Conservation (phyloP, 2,329 filamentous ascomycete genomes). For the Blastomyces parvus region DNA sequence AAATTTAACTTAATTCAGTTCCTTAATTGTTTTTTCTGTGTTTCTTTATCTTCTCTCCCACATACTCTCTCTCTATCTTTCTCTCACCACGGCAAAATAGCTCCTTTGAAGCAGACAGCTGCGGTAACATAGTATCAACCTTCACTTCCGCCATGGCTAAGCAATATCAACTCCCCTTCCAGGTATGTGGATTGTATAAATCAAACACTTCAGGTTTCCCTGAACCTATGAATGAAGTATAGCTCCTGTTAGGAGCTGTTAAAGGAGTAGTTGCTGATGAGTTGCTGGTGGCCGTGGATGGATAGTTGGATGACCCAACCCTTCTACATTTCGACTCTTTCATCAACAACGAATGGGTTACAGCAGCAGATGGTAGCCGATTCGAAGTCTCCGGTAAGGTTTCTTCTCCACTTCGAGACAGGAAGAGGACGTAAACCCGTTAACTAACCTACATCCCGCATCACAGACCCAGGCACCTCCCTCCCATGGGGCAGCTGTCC, state of each 20-base stretch:
- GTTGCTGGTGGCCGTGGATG: constrained; percentile 2
- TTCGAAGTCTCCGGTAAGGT: constrained; percentile 42
- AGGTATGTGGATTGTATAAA: constrained; percentile 20
- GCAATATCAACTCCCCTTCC: constrained; percentile 31
- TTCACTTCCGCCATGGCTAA: constrained; percentile 22
- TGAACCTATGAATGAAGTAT: not conserved
- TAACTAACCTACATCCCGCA: constrained; percentile 7
- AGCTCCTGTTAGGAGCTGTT: not conserved
- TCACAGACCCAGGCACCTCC: constrained; percentile 43
- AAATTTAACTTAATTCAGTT: not conserved
- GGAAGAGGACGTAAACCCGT: not conserved
- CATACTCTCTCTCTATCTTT: not conserved
- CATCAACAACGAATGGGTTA: constrained; percentile 41
- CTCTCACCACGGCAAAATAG: too few species aligned
- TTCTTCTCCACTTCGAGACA: not conserved
- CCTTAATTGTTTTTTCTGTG: not conserved
- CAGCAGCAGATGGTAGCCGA: constrained; percentile 38
- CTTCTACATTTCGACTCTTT: constrained; percentile 44
- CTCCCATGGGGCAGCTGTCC: constrained; percentile 44
- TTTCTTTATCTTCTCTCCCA: not conserved
- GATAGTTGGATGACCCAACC: constrained; percentile 38
- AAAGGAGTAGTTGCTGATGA: not conserved
- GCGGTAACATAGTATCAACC: not conserved
- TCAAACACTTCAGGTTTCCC: not conserved
- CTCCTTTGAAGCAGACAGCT: not conserved